phyloP scores from a whole-genome alignment of 1,284 basidiomycete genomes.

The Sphaerobolus stellatus region DNA sequence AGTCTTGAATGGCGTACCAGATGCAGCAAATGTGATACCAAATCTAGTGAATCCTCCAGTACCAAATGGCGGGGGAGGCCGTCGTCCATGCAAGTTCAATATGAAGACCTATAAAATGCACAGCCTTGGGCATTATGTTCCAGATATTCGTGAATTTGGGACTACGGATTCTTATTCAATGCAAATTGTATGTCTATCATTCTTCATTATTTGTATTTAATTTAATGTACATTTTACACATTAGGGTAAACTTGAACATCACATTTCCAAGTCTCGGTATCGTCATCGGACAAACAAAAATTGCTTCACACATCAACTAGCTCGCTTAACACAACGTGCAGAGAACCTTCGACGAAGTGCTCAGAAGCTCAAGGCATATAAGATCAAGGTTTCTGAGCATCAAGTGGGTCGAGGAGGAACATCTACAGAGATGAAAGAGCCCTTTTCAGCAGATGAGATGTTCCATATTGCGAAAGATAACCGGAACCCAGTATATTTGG shows the following conservation, averaged over 20 bases:
- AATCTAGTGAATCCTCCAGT: no score
- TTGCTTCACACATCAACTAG: slow-evolving; percentile 7
- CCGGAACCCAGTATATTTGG: slow-evolving; percentile 12
- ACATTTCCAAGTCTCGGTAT: slow-evolving; percentile 12
- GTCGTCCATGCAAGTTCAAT: slow-evolving; percentile 13
- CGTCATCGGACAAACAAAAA: slow-evolving; percentile 15
- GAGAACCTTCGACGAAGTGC: neutral
- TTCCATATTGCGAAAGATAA: neutral
- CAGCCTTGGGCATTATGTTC: slow-evolving; percentile 33
- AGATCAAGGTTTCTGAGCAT: neutral
- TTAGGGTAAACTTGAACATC: slow-evolving; percentile 23
- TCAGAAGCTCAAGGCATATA: slow-evolving; percentile 1
- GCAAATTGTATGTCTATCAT: slow-evolving; percentile 23
- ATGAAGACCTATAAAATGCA: slow-evolving; percentile 33
- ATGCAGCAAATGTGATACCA: no score
- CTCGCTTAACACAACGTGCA: slow-evolving; percentile 4
- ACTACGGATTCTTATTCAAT: slow-evolving; percentile 30
- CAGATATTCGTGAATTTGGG: slow-evolving; percentile 31
- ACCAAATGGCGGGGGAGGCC: neutral
- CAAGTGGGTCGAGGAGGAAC: slow-evolving; percentile 15
- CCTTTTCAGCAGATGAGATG: slow-evolving; percentile 16
- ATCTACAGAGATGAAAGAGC: slow-evolving; percentile 18
- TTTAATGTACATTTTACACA: neutral
- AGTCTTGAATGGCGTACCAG: no score
- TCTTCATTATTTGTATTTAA: slow-evolving; percentile 6